Conservation (phyloP, 768 basidiomycete genomes). For the Mycena rebaudengoi region DNA sequence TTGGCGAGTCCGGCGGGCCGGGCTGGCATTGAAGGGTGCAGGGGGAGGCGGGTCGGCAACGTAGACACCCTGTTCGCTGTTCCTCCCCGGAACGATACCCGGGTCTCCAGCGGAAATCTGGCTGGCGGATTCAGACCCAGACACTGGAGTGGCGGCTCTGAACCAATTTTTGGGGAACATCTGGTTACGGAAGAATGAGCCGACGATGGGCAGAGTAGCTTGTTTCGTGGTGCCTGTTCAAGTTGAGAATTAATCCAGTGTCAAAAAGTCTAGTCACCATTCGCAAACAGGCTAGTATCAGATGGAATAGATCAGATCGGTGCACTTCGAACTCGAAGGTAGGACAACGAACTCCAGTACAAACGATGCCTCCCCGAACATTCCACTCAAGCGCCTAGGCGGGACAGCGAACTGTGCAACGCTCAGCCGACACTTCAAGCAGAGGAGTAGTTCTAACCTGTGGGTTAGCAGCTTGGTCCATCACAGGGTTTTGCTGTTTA, state of each 20-base stretch:
- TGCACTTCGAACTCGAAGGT: neutral
- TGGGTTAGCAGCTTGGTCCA: constrained; percentile 16
- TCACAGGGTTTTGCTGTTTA: neutral
- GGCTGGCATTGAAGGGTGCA: constrained; percentile 6
- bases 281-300: constrained; percentile 15
- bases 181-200: constrained; percentile 21
- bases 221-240: constrained; percentile 12
- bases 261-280: neutral
- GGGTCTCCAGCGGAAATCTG: neutral
- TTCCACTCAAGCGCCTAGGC: neutral
- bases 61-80: constrained; percentile 13
- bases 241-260: neutral
- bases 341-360: neutral
- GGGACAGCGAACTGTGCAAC: constrained; percentile 10
- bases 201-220: constrained; percentile 14
- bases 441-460: neutral
- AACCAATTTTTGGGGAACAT: constrained; percentile 21
- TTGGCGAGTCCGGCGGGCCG: constrained; percentile 6
- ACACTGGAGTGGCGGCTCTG: constrained; percentile 6
- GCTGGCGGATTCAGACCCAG: neutral
- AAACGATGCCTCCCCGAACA: neutral
- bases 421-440: neutral
- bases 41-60: constrained; percentile 13
- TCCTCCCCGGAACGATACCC: constrained; percentile 7
- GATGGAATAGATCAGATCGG: neutral